These are phyloP conservation scores for Phytophthora rubi DNA, from an alignment of 352 stramenopile genomes.

Conservation along the genomic window DNA sequence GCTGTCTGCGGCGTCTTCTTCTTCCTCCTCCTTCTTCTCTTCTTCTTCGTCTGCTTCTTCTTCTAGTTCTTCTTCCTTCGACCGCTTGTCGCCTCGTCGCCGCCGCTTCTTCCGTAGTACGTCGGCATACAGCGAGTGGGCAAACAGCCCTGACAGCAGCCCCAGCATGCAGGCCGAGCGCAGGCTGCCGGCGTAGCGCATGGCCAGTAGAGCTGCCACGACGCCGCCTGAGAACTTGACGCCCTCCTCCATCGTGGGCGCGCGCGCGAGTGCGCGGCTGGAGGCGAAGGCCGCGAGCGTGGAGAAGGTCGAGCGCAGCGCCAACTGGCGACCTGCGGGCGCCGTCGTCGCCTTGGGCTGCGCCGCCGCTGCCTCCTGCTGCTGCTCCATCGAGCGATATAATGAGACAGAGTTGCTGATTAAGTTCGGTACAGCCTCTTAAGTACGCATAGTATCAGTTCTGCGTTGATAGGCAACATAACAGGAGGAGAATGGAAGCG, in stretches of 20 bases:
- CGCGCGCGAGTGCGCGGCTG: constrained; percentile 25
- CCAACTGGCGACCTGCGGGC: constrained; percentile 20
- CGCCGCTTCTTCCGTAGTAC: constrained; percentile 56
- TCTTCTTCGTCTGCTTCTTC: neutral
- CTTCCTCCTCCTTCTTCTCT: neutral
- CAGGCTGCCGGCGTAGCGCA: constrained; percentile 68
- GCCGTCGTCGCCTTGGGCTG: constrained; percentile 15
- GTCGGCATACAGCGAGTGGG: constrained; percentile 76
- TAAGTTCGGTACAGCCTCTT: neutral
- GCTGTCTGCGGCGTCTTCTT: constrained; percentile 4
- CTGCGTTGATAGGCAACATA: constrained; percentile 4
- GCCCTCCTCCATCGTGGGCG: constrained; percentile 52
- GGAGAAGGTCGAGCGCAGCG: constrained; percentile 29
- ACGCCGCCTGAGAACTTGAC: constrained; percentile 68
- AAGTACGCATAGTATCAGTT: neutral
- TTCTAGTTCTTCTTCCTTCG: constrained; percentile 11
- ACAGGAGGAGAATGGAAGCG: constrained; percentile 2
- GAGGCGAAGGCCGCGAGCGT: constrained; percentile 21
- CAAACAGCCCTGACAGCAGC: constrained; percentile 67
- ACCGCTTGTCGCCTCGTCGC: constrained; percentile 11
- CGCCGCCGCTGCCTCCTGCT: neutral
- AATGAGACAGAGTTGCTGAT: neutral
- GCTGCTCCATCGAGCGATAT: constrained; percentile 22
- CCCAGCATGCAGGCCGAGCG: constrained; percentile 65
- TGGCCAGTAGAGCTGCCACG: constrained; percentile 62